Evolutionary conservation across 108 stramenopile genomes (phyloP).

Genomic region (Skeletonema marinoi): DNA sequence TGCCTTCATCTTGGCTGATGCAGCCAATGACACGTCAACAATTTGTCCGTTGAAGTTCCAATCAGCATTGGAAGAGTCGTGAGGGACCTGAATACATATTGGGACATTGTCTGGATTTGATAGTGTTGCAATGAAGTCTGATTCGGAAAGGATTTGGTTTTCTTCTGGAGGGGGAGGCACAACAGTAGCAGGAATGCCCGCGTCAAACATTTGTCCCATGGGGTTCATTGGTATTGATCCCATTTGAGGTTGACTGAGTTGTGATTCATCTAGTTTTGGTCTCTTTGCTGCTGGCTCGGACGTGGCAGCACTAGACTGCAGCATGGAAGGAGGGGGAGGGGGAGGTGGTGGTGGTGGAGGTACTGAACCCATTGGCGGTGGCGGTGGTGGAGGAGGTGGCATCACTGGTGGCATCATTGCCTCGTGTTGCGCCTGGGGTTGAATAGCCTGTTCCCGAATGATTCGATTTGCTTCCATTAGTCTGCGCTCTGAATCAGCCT

Average conservation of each 20-base stretch:
- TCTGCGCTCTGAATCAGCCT: constrained; percentile 51
- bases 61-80: constrained; percentile 67
- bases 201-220: constrained; percentile 15
- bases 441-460: constrained; percentile 58
- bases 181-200: constrained; percentile 3
- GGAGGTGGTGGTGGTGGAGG: constrained; percentile 24
- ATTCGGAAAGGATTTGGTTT: constrained; percentile 48
- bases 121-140: constrained; percentile 68
- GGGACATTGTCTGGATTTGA: constrained; percentile 60
- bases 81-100: constrained; percentile 68
- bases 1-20: constrained; percentile 67
- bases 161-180: constrained; percentile 12
- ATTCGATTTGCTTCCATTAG: constrained; percentile 64
- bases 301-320: not conserved
- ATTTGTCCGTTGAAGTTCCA: constrained; percentile 90
- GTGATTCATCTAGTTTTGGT: constrained; percentile 48
- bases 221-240: not conserved
- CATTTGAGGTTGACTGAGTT: constrained; percentile 14
- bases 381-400: constrained; percentile 35
- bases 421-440: constrained; percentile 15
- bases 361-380: not conserved
- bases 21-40: constrained; percentile 62
- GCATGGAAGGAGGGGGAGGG: constrained; percentile 19
- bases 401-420: constrained; percentile 15
- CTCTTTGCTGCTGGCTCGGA: constrained; percentile 51